These are phyloP conservation scores for Pugionium dolabratum DNA, from an alignment of 345 rosid genomes.

Conservation along the genomic window DNA sequence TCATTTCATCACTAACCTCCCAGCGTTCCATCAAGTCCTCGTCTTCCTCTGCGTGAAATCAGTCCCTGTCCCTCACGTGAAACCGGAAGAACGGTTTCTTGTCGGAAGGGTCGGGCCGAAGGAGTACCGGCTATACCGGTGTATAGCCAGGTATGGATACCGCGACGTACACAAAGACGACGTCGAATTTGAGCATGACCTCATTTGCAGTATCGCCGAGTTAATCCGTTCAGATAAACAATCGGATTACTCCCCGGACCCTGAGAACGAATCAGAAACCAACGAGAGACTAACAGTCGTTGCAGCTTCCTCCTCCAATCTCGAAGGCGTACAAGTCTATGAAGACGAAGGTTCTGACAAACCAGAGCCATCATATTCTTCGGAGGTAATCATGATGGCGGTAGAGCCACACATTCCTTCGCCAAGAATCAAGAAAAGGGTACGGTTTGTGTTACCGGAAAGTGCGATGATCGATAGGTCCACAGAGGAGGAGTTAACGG, in stretches of 20 bases:
- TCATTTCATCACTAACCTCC: constrained; percentile 94
- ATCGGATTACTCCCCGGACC: constrained; percentile 25
- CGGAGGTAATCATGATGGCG: constrained; percentile 54
- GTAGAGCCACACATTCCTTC: constrained; percentile 40
- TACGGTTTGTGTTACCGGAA: constrained; percentile 78
- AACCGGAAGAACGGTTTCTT: constrained; percentile 81
- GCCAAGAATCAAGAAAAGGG: constrained; percentile 54
- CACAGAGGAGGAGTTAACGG: constrained; percentile 63
- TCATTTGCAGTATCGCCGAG: constrained; percentile 74
- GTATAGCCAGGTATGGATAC: constrained; percentile 92
- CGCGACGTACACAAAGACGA: constrained; percentile 91
- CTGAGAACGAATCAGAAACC: constrained; percentile 45
- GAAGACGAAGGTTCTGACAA: constrained; percentile 46
- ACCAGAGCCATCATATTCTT: constrained; percentile 33
- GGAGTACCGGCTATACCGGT: constrained; percentile 73
- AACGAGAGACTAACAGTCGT: constrained; percentile 71
- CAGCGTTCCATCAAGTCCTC: constrained; percentile 93
- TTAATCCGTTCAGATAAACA: constrained; percentile 62
- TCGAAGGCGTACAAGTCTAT: constrained; percentile 53
- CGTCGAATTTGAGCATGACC: constrained; percentile 82
- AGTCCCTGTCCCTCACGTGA: constrained; percentile 92
- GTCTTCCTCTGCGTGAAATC: constrained; percentile 94
- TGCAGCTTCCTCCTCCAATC: constrained; percentile 63
- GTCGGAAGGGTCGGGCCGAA: constrained; percentile 84
- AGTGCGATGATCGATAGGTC: constrained; percentile 48